Evolutionary conservation across 805 yeast species (phyloP).

Genomic region (Wickerhamomyces ciferrii): DNA sequence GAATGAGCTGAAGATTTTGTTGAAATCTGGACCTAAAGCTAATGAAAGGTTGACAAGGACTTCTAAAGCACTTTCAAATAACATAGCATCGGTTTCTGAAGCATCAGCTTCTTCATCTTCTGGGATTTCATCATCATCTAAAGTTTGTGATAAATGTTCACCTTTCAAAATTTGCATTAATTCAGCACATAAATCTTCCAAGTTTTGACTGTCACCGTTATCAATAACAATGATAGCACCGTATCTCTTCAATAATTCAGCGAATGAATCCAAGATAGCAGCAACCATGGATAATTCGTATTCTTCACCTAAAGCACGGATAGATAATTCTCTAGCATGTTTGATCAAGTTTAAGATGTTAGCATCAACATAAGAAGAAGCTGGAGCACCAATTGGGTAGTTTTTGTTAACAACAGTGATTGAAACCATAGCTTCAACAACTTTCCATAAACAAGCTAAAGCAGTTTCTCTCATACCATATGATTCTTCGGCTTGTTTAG

Average conservation of each 20-base stretch:
- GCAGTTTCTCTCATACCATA: constrained; percentile 91
- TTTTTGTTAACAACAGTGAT: constrained; percentile 43
- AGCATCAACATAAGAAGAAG: constrained; percentile 53
- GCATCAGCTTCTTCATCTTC: constrained; percentile 55
- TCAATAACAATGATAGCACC: constrained; percentile 72
- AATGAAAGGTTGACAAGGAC: constrained; percentile 71
- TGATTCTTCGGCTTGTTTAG: constrained; percentile 75
- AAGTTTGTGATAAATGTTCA: constrained; percentile 78
- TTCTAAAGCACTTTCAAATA: constrained; percentile 83
- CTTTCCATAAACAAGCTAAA: constrained; percentile 75
- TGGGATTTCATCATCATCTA: constrained; percentile 62
- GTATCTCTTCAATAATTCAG: constrained; percentile 59
- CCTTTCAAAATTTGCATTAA: constrained; percentile 71
- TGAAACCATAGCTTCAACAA: constrained; percentile 63
- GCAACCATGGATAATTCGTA: constrained; percentile 80
- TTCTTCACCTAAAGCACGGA: constrained; percentile 66
- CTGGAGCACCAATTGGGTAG: constrained; percentile 61
- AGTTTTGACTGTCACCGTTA: constrained; percentile 45
- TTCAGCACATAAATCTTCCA: constrained; percentile 67
- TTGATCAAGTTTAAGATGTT: constrained; percentile 54
- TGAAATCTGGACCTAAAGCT: constrained; percentile 77
- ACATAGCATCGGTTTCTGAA: constrained; percentile 57
- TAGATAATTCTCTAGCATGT: constrained; percentile 62
- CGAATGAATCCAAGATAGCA: constrained; percentile 66
- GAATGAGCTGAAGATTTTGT: constrained; percentile 65